Conservation (phyloP, 1,284 basidiomycete genomes). For the Cronartium ribicola region DNA sequence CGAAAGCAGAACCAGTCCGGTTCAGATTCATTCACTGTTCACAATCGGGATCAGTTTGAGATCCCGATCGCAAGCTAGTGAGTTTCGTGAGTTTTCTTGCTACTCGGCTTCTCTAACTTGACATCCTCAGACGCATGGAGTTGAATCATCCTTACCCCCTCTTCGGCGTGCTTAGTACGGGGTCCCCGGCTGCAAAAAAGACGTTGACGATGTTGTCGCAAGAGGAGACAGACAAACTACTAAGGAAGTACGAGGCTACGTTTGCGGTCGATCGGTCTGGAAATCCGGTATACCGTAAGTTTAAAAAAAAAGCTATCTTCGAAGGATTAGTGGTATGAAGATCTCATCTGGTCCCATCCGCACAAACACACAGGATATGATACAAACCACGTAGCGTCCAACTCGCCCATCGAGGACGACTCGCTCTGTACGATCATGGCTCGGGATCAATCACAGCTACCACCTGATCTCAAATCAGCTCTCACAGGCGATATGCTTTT, state of each 20-base stretch:
- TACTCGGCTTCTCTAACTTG: neutral
- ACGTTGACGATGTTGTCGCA: conserved; percentile 29
- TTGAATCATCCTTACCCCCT: neutral
- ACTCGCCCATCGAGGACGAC: conserved; percentile 86
- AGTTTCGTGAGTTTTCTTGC: conserved; percentile 15
- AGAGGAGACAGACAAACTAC: conserved; percentile 13
- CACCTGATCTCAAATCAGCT: conserved; percentile 20
- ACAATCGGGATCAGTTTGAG: conserved; percentile 26
- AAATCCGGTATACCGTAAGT: conserved; percentile 29
- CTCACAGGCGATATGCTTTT: conserved; percentile 41
- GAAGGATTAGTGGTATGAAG: neutral
- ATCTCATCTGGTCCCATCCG: neutral
- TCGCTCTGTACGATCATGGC: conserved; percentile 67
- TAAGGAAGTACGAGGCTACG: conserved; percentile 32
- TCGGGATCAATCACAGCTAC: conserved; percentile 49
- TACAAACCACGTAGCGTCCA: conserved; percentile 73
- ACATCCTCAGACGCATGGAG: neutral
- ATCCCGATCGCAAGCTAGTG: conserved; percentile 39
- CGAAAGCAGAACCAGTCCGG: conserved; percentile 5
- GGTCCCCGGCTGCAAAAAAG: conserved; percentile 29
- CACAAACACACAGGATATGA: conserved; percentile 55
- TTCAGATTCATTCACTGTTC: neutral
- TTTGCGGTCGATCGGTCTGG: conserved; percentile 17
- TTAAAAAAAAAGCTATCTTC: neutral
- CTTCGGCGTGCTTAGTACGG: conserved; percentile 14